Conservation (phyloP, 202 grass and related monocot species). For the Brachypodium distachyon region DNA sequence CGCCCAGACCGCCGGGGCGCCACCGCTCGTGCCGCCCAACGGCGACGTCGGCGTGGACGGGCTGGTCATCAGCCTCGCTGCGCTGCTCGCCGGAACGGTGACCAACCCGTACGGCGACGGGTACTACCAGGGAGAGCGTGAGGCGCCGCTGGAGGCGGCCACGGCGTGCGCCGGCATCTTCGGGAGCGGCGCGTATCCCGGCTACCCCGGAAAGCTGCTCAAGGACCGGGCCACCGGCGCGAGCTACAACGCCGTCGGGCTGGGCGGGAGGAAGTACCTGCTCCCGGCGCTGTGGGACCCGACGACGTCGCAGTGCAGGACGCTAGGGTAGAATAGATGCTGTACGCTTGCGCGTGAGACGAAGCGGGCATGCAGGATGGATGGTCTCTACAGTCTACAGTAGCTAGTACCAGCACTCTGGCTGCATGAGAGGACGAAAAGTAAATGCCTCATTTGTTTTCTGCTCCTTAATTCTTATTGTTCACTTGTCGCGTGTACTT, state of each 20-base stretch:
- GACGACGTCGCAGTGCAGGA: constrained; percentile 49
- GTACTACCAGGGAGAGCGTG: constrained; percentile 57
- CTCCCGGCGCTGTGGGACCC: constrained; percentile 90
- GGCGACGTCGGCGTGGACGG: constrained; percentile 76
- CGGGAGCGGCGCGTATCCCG: constrained; percentile 61
- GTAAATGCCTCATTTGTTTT: constrained; percentile 45
- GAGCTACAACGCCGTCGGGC: constrained; percentile 73
- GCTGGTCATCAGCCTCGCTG: constrained; percentile 63
- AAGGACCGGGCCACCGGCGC: constrained; percentile 47
- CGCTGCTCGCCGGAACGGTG: constrained; percentile 58
- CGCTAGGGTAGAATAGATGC: constrained; percentile 50
- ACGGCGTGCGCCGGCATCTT: constrained; percentile 70
- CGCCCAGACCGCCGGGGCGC: constrained; percentile 41
- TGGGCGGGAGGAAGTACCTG: constrained; percentile 58
- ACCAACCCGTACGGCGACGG: constrained; percentile 85
- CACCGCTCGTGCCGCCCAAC: constrained; percentile 58
- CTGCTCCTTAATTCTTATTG: not conserved
- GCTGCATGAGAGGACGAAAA: not conserved
- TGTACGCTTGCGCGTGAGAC: not conserved
- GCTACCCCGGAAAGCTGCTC: constrained; percentile 65
- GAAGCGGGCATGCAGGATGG: not conserved
- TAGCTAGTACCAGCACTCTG: too few relatives aligned
- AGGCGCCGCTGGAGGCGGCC: constrained; percentile 43
- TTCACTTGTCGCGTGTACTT: not conserved
- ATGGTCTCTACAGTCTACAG: too few relatives aligned